These are phyloP conservation scores for Draba incana DNA, from an alignment of 345 rosid genomes.

Conservation along the genomic window DNA sequence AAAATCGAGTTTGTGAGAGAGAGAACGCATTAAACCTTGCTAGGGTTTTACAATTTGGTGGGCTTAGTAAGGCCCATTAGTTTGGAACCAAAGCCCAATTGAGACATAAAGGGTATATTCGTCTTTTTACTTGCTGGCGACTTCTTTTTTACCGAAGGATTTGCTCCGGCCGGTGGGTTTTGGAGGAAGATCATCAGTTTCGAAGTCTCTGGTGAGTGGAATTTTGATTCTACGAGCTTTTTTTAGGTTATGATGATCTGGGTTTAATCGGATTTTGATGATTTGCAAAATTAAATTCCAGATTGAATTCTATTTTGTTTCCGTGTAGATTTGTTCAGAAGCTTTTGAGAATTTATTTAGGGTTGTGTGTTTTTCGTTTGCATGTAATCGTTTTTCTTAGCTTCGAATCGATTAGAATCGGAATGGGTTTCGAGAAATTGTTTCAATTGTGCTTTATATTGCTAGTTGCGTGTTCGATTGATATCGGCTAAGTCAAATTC, in stretches of 20 bases:
- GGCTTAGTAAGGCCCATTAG: constrained; percentile 21
- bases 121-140: constrained; percentile 8
- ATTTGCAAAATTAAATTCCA: too few species aligned
- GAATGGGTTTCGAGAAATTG: not conserved
- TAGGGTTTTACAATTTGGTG: constrained; percentile 33
- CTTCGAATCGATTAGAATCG: constrained; percentile 9
- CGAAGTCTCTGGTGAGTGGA: constrained; percentile 32
- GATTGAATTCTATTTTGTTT: constrained; percentile 2
- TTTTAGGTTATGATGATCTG: not conserved
- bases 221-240: not conserved
- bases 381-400: not conserved
- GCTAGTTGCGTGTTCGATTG: constrained; percentile 7
- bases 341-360: constrained; percentile 9
- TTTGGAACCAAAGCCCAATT: too few species aligned
- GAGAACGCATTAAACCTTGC: constrained; percentile 26
- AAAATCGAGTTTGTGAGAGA: not conserved
- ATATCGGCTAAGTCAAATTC: not conserved
- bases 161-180: constrained; percentile 34
- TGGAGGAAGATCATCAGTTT: constrained; percentile 37
- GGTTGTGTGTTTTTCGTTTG: not conserved
- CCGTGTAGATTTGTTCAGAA: constrained; percentile 20
- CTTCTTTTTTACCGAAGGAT: constrained; percentile 9
- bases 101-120: not conserved
- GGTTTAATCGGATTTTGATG: not conserved
- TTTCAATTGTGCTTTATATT: not conserved